These are phyloP conservation scores for Botryotinia convoluta DNA, from an alignment of 2,329 filamentous ascomycete species.

Conservation along the genomic window DNA sequence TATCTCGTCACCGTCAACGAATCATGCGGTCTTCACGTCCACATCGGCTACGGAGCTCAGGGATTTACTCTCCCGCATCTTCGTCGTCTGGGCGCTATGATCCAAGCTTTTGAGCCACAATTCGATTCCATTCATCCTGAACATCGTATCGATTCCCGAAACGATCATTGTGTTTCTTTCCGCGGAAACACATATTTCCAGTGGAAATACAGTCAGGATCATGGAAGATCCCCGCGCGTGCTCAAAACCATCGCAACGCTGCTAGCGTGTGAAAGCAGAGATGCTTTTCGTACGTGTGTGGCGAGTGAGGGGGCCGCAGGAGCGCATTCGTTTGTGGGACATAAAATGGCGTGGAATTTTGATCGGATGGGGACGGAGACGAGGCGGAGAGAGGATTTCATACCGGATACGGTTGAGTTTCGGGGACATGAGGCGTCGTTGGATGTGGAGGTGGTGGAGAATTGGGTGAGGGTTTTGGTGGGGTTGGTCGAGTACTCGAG, in stretches of 20 bases:
- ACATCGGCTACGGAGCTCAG: constrained; percentile 34
- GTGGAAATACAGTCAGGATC: background rate
- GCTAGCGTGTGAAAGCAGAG: background rate
- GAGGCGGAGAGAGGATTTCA: too few relatives aligned
- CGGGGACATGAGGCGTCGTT: constrained; percentile 31
- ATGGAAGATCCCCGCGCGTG: background rate
- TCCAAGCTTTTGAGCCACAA: constrained; percentile 35
- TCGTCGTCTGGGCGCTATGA: constrained; percentile 33
- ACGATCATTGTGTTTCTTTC: background rate
- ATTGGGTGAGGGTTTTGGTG: constrained; percentile 28
- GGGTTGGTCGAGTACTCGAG: constrained; percentile 23
- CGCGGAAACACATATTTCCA: background rate
- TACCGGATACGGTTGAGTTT: constrained; percentile 31
- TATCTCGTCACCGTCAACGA: constrained; percentile 31
- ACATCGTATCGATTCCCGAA: background rate
- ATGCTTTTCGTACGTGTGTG: background rate
- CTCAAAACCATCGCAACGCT: background rate
- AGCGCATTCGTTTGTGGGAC: background rate
- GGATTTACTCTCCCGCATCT: constrained; percentile 31
- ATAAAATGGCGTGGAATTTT: background rate
- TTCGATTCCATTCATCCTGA: constrained; percentile 34
- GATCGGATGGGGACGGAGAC: background rate
- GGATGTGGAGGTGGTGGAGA: constrained; percentile 19
- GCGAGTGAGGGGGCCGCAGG: background rate
- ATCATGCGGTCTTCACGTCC: constrained; percentile 36